Conservation (phyloP, 2,329 filamentous ascomycete species). For the Fonsecaea nubica region DNA sequence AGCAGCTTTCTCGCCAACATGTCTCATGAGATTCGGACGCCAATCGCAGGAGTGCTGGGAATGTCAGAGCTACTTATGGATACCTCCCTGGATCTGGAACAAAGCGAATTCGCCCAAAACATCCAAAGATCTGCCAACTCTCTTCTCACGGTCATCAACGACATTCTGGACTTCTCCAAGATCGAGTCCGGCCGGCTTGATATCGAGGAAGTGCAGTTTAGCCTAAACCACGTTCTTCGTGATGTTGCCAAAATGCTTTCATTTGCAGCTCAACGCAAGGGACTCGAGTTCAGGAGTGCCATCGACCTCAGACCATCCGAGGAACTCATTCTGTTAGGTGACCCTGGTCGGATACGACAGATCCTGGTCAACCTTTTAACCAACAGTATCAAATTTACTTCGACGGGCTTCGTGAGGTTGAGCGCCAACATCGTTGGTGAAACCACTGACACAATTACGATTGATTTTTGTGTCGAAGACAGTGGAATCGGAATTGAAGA, state of each 20-base stretch:
- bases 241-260: conserved; percentile 81
- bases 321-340: conserved; percentile 75
- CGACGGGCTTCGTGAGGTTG: conserved; percentile 71
- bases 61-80: conserved; percentile 78
- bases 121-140: conserved; percentile 80
- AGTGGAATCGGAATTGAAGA: conserved; percentile 83
- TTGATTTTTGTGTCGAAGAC: conserved; percentile 76
- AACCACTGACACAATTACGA: conserved; percentile 67
- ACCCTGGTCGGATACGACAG: conserved; percentile 75
- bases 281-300: conserved; percentile 70
- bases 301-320: conserved; percentile 67
- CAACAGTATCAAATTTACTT: conserved; percentile 78
- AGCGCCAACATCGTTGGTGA: conserved; percentile 69
- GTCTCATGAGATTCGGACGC: conserved; percentile 80
- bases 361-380: conserved; percentile 80
- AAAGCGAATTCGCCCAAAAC: conserved; percentile 76
- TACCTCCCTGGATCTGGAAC: conserved; percentile 71
- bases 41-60: conserved; percentile 79
- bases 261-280: conserved; percentile 77
- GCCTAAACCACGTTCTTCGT: conserved; percentile 71
- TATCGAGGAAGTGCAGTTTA: conserved; percentile 82
- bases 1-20: conserved; percentile 80
- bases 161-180: conserved; percentile 83
- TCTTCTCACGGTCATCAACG: conserved; percentile 79
- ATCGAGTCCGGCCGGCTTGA: conserved; percentile 78